Base-by-base conservation (phyloP, 495 filamentous ascomycete genomes). In the Schizothecium vesticola region DNA sequence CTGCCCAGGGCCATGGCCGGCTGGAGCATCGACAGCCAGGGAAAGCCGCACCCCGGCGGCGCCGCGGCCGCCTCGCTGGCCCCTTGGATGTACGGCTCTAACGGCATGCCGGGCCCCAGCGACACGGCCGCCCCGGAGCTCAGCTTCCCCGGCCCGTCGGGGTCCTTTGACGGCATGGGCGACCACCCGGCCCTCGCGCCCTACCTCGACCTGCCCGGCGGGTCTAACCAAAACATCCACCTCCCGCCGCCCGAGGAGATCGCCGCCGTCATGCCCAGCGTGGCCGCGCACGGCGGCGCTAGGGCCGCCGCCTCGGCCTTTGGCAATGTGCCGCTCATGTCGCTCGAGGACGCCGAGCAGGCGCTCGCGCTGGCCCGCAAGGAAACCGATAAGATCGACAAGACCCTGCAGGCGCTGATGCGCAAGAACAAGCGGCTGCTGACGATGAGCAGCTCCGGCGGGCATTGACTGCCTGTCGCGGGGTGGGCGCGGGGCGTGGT, bases 321-420 rank as follows among this genome's bases (percentile, higher is more conserved):
- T 21, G 82, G 80, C 21, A 85, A 77, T 56, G 79, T 83, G 51
- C 80, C 80, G 11, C 72, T 86, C 13, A 80, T 88, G 75, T 83
- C 77, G 29, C 78, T 90, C 7, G 83, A 88, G 63, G 89, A 90
- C 29, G 84, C 86, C 6, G 89, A 92, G 77, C 78, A 77, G 65
- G 86, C 82, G 33, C 79, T 90, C 71, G 67, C 80, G 21, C 72
- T 75, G 12, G 82, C 85, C n/a, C 83, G 83, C 69, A 91, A 88
- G 80, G 89, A 92, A 72, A 83, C 87, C 36, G 91, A 93, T 64
- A 83, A 75, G 66, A 73, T 91, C 10, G 91, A 92, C 77, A 92
- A 91, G 82, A 87, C 81, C 70, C 73, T 91, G 23, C 83, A 82
- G 68, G 80, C 82, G 63, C 65, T 90, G 43, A 79, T 89, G 65